Evolutionary conservation across 1,284 basidiomycete genomes (phyloP).

Genomic region (Sanghuangporus weigelae): DNA sequence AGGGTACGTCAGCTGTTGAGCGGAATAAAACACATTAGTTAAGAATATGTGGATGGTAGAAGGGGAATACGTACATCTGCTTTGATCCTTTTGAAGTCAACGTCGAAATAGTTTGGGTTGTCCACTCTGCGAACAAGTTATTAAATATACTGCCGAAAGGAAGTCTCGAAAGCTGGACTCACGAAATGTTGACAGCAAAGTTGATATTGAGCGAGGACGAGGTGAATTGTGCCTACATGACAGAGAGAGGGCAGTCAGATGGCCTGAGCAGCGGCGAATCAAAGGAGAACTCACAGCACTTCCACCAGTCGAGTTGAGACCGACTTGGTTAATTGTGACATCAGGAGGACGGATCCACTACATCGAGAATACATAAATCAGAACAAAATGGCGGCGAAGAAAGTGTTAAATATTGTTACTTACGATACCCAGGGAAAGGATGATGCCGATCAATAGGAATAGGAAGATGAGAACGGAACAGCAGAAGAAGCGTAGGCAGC

Average conservation of each 20-base stretch:
- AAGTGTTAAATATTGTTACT: conserved; percentile 24
- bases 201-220: conserved; percentile 52
- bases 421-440: conserved; percentile 70
- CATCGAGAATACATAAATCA: not conserved
- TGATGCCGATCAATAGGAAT: conserved; percentile 62
- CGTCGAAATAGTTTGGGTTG: conserved; percentile 85
- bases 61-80: conserved; percentile 43
- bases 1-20: conserved; percentile 62
- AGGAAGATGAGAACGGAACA: conserved; percentile 62
- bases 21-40: not conserved
- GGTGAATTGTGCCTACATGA: conserved; percentile 25
- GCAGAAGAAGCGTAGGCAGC: conserved; percentile 62
- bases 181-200: conserved; percentile 67
- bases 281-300: conserved; percentile 36
- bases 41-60: not conserved
- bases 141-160: not conserved
- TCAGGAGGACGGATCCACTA: conserved; percentile 81
- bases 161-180: conserved; percentile 26
- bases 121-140: conserved; percentile 46
- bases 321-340: conserved; percentile 56
- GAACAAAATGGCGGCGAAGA: not conserved
- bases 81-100: conserved; percentile 64
- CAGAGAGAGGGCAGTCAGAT: conserved; percentile 3
- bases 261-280: conserved; percentile 17
- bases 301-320: conserved; percentile 31